A percentile compares a stretch with the other conserved stretches of the same genome.
Evolutionary conservation across 163 green algal species (phyloP).

Genomic region (Scenedesmus sp.): DNA sequence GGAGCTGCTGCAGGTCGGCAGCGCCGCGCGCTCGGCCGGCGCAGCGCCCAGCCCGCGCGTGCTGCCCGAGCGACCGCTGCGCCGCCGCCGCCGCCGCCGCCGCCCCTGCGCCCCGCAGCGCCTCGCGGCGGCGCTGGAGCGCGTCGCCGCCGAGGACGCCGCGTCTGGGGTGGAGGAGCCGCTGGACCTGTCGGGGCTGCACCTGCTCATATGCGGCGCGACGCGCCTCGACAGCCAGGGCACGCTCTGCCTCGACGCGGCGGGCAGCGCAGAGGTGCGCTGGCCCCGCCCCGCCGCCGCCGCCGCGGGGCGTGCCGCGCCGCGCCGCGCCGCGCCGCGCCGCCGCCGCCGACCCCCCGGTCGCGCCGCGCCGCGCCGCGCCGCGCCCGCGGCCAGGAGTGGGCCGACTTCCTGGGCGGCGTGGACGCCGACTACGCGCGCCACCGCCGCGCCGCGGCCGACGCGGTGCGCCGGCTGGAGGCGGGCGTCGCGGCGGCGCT

Average conservation of each 20-base stretch:
- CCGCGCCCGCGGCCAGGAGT: too few species aligned
- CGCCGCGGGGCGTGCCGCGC: too few species aligned
- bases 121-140: conserved; percentile 3
- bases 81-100: neutral
- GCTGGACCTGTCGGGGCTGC: conserved; percentile 28
- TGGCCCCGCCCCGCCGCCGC: too few species aligned
- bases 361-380: too few species aligned
- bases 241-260: conserved; percentile 48
- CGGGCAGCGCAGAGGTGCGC: conserved; percentile 21
- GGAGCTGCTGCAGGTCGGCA: conserved; percentile 45
- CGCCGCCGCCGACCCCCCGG: too few species aligned
- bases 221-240: conserved; percentile 48
- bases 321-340: too few species aligned
- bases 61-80: neutral
- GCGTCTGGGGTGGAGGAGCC: too few species aligned
- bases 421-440: conserved; percentile 42
- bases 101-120: conserved; percentile 15
- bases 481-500: conserved; percentile 24
- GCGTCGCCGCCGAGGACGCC: conserved; percentile 7
- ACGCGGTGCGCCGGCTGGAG: conserved; percentile 34
- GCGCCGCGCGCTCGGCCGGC: neutral
- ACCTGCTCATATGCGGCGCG: conserved; percentile 30
- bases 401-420: conserved; percentile 47
- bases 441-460: conserved; percentile 3
- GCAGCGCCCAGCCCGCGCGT: neutral